Evolutionary conservation across 2,329 filamentous ascomycete species (phyloP).

Genomic region (Fusarium transvaalense): DNA sequence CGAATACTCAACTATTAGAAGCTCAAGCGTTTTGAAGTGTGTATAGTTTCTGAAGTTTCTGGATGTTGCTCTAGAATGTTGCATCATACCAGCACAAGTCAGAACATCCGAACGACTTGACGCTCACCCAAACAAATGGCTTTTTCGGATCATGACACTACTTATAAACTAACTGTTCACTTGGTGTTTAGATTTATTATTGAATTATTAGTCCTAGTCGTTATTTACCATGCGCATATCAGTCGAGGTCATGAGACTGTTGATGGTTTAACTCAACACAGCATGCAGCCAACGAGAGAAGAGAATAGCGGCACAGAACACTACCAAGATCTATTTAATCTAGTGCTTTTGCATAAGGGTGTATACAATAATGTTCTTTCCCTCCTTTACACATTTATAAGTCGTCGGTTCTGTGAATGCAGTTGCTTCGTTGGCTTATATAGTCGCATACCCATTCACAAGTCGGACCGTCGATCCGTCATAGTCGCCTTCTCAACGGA

Average conservation of each 20-base stretch:
- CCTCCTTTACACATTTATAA: slow-evolving; percentile 13
- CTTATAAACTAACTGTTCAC: too few relatives aligned
- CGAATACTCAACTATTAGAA: not conserved
- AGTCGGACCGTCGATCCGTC: slow-evolving; percentile 23
- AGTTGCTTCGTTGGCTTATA: not conserved
- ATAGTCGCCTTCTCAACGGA: not conserved
- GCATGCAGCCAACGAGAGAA: not conserved
- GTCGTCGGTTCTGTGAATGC: not conserved
- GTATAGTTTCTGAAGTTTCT: too few relatives aligned
- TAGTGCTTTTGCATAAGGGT: not conserved
- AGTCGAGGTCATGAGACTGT: slow-evolving; percentile 18
- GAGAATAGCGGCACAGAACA: slow-evolving; percentile 5
- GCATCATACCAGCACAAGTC: too few relatives aligned
- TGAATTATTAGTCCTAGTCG: too few relatives aligned
- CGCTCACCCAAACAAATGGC: too few relatives aligned
- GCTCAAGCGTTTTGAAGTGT: too few relatives aligned
- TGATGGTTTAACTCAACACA: not conserved
- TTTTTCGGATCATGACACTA: too few relatives aligned
- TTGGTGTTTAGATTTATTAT: too few relatives aligned
- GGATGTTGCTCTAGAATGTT: too few relatives aligned
- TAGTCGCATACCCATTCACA: slow-evolving; percentile 7
- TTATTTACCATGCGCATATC: not conserved
- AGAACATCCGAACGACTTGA: too few relatives aligned
- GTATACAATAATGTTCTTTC: not conserved
- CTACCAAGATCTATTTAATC: not conserved